Evolutionary conservation across 2,329 filamentous ascomycete genomes (phyloP).

Genomic region (Cladophialophora immunda): DNA sequence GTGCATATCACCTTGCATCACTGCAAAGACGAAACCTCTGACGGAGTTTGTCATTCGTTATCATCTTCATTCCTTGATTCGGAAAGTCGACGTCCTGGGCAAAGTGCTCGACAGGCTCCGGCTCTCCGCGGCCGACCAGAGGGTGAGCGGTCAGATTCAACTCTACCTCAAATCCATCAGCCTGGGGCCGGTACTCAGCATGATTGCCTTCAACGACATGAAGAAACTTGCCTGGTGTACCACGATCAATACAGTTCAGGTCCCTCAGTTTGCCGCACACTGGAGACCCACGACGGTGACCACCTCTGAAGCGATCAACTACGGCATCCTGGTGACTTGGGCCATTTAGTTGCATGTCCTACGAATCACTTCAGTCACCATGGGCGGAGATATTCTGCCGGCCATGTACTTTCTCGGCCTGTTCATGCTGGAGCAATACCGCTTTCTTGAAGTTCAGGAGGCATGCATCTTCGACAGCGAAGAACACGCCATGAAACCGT

Average conservation of each 20-base stretch:
- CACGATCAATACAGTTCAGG: conserved; percentile 14
- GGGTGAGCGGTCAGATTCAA: neutral
- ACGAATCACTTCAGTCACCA: conserved; percentile 9
- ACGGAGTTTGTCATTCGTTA: conserved; percentile 9
- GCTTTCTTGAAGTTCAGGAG: conserved; percentile 28
- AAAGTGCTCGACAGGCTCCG: neutral
- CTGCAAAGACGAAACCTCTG: conserved; percentile 8
- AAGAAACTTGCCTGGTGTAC: conserved; percentile 4
- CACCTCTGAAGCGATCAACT: conserved; percentile 9
- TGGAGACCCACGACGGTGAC: conserved; percentile 10
- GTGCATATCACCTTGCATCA: conserved; percentile 20
- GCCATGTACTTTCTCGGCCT: conserved; percentile 25
- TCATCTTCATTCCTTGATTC: neutral
- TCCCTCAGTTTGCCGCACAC: neutral
- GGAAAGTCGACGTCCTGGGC: conserved; percentile 4
- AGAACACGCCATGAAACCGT: conserved; percentile 8
- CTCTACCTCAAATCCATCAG: conserved; percentile 12
- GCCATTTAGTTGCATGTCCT: conserved; percentile 30
- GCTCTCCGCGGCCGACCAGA: neutral
- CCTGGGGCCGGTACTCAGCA: conserved; percentile 22
- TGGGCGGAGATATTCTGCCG: conserved; percentile 17
- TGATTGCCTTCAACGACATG: conserved; percentile 19
- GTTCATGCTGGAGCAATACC: conserved; percentile 27
- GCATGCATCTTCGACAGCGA: conserved; percentile 21
- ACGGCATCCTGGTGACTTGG: conserved; percentile 23